Base-by-base conservation (phyloP, 306 rosid genomes). In the Amphicarpaea edgeworthii region DNA sequence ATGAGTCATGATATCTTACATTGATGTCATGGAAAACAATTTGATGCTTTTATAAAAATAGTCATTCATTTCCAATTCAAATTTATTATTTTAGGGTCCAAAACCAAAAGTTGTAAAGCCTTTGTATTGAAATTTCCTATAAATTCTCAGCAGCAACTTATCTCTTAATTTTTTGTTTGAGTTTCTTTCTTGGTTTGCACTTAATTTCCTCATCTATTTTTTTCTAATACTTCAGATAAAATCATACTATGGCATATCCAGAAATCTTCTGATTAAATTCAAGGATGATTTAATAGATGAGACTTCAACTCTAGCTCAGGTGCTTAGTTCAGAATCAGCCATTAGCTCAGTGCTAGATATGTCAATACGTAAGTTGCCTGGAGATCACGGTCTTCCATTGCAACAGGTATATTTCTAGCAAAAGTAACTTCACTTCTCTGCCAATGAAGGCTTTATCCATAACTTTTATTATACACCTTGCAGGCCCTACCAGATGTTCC, bases 401-500 rank as follows among this genome's bases (percentile, higher is more conserved):
- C 97, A 88, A 73, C 97, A 95, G 98, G 98, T 94, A 82, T 37
- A 82, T 37, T 40, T 73, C 34, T 60, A 42, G 58, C 24, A 32
- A 24, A 65, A 30, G n/a, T 63, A 19, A 69, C 40, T 73, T 63
- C 45, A 45, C 21, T 24, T 26, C 23, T 69, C 8, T n/a, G n/a
- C 28, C 3, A 40, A 23, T 15, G 42, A 5, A 32, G 23, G 28
- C 1, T 51, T 26, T 43, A 21, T 21, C 50, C 19, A 15, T 59
- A 43, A 71, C 45, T 28, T 34, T n/a, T 78, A 38, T 26, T 34
- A 55, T 83, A 40, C 50, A 5, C 76, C 77, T 68, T 88, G 80
- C 83, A 94, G 97, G 97, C 92, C 28, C 70, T 95, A 8, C 98
- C 97, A 37, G 97, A 95, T 80, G 90, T 95, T 75, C 97, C 98